These are phyloP conservation scores for Harringtonia aguacate DNA, from an alignment of 2,329 filamentous ascomycete genomes.

Conservation along the genomic window DNA sequence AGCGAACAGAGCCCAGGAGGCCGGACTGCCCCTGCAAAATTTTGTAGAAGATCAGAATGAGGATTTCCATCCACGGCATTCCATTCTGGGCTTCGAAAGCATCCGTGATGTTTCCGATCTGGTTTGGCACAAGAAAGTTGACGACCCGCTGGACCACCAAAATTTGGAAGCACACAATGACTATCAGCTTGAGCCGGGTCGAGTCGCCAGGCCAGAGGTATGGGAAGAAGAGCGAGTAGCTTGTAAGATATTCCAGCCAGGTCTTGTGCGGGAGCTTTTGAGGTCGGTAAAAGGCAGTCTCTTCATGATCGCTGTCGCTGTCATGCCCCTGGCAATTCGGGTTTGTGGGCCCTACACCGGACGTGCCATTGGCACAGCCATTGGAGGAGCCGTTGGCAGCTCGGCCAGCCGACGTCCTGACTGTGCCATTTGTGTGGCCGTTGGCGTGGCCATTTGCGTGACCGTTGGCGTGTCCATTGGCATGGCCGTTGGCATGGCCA, in stretches of 20 bases:
- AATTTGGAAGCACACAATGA: conserved; percentile 71
- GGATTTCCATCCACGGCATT: conserved; percentile 65
- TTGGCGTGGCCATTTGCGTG: conserved; percentile 2
- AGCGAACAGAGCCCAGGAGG: conserved; percentile 69
- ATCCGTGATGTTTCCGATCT: conserved; percentile 72
- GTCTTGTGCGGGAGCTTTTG: conserved; percentile 75
- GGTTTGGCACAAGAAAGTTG: conserved; percentile 76
- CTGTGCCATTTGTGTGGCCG: conserved; percentile 9
- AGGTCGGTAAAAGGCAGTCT: conserved; percentile 79
- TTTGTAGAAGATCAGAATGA: conserved; percentile 66
- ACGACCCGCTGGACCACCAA: conserved; percentile 72
- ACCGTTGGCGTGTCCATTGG: conserved; percentile 13
- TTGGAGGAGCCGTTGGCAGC: conserved; percentile 26
- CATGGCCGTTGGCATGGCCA: neutral
- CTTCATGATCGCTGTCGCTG: conserved; percentile 35
- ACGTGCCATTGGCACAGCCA: conserved; percentile 27
- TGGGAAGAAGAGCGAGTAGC: conserved; percentile 89
- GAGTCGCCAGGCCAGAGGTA: conserved; percentile 93
- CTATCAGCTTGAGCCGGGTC: conserved; percentile 59
- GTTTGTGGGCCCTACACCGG: conserved; percentile 11
- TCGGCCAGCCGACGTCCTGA: neutral
- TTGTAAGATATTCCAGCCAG: conserved; percentile 93
- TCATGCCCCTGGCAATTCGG: neutral
- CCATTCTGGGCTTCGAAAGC: conserved; percentile 39
- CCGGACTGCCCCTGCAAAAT: conserved; percentile 84